Percentiles rank a stretch among this genome's conserved stretches.
phyloP scores from a whole-genome alignment of 2,329 filamentous ascomycete species.

The Alternaria longipes region DNA sequence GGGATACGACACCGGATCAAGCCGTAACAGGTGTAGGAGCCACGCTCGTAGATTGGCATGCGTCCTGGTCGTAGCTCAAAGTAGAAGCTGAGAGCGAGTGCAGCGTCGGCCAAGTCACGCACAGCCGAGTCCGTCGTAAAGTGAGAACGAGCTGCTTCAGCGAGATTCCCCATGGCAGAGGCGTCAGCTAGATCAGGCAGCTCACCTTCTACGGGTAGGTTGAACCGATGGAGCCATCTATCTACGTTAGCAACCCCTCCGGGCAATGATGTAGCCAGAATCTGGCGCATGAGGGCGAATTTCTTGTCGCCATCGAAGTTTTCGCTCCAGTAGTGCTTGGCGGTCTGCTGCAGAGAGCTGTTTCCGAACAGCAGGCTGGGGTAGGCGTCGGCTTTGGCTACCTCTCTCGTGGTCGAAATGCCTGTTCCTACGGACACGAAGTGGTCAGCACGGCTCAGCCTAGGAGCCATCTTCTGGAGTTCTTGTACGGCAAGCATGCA shows the following conservation, averaged over 20 bases:
- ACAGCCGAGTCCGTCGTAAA: background rate
- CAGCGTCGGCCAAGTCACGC: background rate
- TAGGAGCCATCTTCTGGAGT: no score
- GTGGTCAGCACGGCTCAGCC: no score
- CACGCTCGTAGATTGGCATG: conserved; percentile 2
- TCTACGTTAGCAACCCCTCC: background rate
- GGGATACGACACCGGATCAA: conserved; percentile 1
- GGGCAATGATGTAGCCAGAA: background rate
- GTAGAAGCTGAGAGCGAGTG: conserved; percentile 5
- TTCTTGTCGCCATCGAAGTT: conserved; percentile 4
- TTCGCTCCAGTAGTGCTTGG: background rate
- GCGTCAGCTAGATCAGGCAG: conserved; percentile 3
- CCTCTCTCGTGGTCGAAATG: no score
- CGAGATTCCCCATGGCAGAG: background rate
- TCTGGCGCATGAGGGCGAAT: conserved; percentile 2
- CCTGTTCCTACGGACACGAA: no score
- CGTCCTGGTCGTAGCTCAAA: background rate
- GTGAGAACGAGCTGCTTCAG: background rate
- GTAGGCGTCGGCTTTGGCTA: background rate
- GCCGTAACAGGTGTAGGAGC: conserved; percentile 3
- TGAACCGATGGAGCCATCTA: conserved; percentile 1
- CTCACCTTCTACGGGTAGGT: background rate
- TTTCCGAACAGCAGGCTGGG: conserved; percentile 1
- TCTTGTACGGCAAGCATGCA: no score
- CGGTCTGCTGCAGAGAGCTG: conserved; percentile 3